Conservation (phyloP, 2,329 filamentous ascomycete species). For the Neofusicoccum kwambonambiense region DNA sequence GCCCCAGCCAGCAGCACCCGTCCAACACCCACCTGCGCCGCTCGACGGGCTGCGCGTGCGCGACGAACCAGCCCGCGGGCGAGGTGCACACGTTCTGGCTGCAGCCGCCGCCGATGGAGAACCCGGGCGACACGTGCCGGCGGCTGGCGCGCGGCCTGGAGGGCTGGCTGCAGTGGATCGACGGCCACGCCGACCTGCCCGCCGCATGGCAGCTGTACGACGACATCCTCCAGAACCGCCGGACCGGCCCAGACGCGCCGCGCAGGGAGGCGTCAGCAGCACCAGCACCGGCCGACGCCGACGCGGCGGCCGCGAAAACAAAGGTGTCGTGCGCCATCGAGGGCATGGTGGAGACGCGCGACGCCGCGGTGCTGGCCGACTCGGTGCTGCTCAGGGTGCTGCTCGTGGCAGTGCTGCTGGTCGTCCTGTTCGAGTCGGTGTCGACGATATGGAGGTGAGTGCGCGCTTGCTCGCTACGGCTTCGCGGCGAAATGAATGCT, state of each 20-base stretch:
- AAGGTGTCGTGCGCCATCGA: neutral
- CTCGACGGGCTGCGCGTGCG: slow-evolving; percentile 1
- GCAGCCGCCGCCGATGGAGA: neutral
- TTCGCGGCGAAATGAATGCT: neutral
- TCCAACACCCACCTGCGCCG: neutral
- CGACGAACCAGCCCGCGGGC: neutral
- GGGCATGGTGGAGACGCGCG: neutral
- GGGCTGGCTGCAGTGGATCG: neutral
- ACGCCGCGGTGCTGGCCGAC: neutral
- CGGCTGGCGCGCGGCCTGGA: neutral
- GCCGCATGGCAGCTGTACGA: neutral
- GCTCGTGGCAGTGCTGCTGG: neutral
- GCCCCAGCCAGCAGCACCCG: neutral
- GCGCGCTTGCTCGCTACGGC: too few species aligned
- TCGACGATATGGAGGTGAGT: slow-evolving; percentile 4
- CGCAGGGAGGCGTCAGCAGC: neutral
- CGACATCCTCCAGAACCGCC: neutral
- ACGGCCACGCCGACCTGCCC: neutral
- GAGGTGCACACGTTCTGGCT: neutral
- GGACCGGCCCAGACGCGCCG: neutral
- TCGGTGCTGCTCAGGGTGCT: neutral
- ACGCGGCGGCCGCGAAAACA: too few species aligned
- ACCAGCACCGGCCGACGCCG: neutral
- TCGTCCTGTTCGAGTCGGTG: neutral
- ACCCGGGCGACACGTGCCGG: neutral